These are phyloP conservation scores for Hericium coralloides DNA, from an alignment of 768 basidiomycete genomes.

Conservation along the genomic window DNA sequence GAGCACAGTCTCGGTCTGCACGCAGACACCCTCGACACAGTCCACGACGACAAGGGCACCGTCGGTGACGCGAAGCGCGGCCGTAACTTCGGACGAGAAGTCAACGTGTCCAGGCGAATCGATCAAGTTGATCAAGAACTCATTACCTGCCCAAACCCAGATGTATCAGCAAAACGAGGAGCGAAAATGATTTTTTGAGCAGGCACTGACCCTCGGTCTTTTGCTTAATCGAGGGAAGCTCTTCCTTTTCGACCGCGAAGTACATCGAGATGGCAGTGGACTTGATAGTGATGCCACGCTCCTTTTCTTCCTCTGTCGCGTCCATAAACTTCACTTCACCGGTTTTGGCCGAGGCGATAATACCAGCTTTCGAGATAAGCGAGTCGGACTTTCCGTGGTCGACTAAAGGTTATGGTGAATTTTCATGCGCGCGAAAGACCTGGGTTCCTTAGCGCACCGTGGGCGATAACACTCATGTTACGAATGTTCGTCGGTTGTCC, in stretches of 20 bases:
- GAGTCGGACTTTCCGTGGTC: slow-evolving; percentile 99
- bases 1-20: slow-evolving; percentile 98
- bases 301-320: slow-evolving; percentile 96
- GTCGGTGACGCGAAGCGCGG: slow-evolving; percentile 98
- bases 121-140: slow-evolving; percentile 99
- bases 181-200: neutral
- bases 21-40: slow-evolving; percentile 98
- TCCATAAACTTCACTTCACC: slow-evolving; percentile 97
- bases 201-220: slow-evolving; percentile 68
- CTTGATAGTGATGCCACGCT: slow-evolving; percentile 99
- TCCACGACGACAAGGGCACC: slow-evolving; percentile 99
- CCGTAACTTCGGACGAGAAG: slow-evolving; percentile 99
- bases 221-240: slow-evolving; percentile 79
- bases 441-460: slow-evolving; percentile 45
- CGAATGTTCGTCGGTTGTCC: slow-evolving; percentile 90
- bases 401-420: slow-evolving; percentile 40
- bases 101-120: slow-evolving; percentile 99
- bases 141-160: slow-evolving; percentile 45
- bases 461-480: slow-evolving; percentile 92
- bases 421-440: slow-evolving; percentile 12
- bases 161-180: slow-evolving; percentile 6
- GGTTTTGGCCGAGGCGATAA: slow-evolving; percentile 90
- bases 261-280: slow-evolving; percentile 99
- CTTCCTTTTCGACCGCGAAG: slow-evolving; percentile 91
- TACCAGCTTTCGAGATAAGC: slow-evolving; percentile 98